Base-by-base conservation (phyloP, 2,329 filamentous ascomycete species). In the Endoconidiophora laricicola region DNA sequence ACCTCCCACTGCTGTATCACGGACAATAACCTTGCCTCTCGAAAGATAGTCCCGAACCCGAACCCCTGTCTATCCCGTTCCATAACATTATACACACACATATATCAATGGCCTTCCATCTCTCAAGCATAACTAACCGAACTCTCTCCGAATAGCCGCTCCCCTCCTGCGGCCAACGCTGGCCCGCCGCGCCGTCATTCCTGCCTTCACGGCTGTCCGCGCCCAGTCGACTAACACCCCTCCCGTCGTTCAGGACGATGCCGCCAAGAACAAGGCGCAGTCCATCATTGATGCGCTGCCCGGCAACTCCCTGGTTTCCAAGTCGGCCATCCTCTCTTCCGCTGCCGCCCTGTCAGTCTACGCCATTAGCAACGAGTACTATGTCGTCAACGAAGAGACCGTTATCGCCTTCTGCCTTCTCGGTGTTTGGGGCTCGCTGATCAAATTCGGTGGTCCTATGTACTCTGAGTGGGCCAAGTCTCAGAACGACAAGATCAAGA, bases 311-410 rank as follows among this genome's bases (percentile, higher is more conserved):
- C 74, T 95, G 57, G 72, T 94, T 65, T 93, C 86, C 69, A 98
- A 98, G 82, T 87, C 86, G 60, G 91, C 91, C 63, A 90, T 95
- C 65, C 83, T 98, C 62, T 96, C 90, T 64, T 88, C 86, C 61
- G 82, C 83, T 57, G 86, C 91, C 62, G 90, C 84, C 71, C 70
- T 94, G 60, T 88, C 85, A 62, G 78, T 94, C 67, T 94, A 91
- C 65, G 91, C 87, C 63, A 87, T 98, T 71, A 93, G 85, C 81
- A 98, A 94, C 73, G 91, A 98, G 79, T 87, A 96, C 75, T 96
- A 95, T 71, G 87, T 98, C 66, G 77, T 98, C 71, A 98, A 98
- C 74, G 91, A 98, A 77, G 91, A 98, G 76, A 84, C 88, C 56
- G 84, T 98, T 65, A 85, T 94, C 63, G 85, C 86, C 58, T 78